Base-by-base conservation (phyloP, 495 filamentous ascomycete genomes). In the Oidiodendron maius region DNA sequence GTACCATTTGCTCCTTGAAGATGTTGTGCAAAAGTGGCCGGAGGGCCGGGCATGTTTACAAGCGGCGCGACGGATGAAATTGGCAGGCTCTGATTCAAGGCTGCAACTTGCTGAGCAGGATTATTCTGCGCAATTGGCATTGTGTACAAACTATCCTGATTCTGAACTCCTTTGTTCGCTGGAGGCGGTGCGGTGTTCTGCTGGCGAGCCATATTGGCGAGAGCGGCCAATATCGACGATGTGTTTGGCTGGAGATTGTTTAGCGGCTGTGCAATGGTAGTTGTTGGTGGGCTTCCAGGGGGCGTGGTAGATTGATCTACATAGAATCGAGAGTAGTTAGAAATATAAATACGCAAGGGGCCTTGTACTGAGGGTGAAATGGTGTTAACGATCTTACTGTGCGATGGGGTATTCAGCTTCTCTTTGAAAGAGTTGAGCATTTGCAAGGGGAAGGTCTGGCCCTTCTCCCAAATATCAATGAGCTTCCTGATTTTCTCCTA, bases 401-500 rank as follows among this genome's bases (percentile, higher is more conserved):
- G 67, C 61, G 65, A 60, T 26, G 77, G 68, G 48, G 78, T 71
- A 50, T 75, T 83, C 61, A 96, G 66, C 65, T 87, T 93, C 60
- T 89, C 76, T 64, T 90, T 95, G 76, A 96, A 95, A 13, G 79
- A 79, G 39, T 77, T 75, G 59, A 98, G 77, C 83, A 95, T 85
- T 25, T 80, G 62, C 17, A 79, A 63, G 21, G 91, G 91, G 67
- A 98, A 97, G 22, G 90, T 97, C 60, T 81, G 81, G 47, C 88
- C 89, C 52, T 91, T 90, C 62, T 97, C 91, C 93, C 93, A 98
- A 60, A 98, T 98, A 63, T 95, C 89, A 70, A 96, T 73, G 60
- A 97, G 80, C 64, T 96, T 96, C 66, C 79, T 86, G 62, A 96
- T 91, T 76, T 95, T 96, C 67, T 93, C 91, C 90, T 96, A 87